Evolutionary conservation across 495 filamentous ascomycete species (phyloP).

Genomic region (Hyaloscypha bicolor): DNA sequence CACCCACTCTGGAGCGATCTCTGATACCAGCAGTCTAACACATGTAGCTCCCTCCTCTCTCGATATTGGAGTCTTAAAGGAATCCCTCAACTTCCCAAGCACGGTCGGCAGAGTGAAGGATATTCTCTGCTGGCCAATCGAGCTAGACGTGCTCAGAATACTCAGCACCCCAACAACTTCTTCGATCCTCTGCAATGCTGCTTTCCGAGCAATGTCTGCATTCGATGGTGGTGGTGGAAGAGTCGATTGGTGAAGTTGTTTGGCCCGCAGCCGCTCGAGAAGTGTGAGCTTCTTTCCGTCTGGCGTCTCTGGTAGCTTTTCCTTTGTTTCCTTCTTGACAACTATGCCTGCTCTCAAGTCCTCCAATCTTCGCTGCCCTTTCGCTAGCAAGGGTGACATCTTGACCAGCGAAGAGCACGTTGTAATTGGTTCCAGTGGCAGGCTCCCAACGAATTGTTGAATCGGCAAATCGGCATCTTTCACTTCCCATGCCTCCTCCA

Average conservation of each 20-base stretch:
- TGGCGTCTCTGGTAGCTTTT: constrained; percentile 1
- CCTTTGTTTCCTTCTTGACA: constrained; percentile 36
- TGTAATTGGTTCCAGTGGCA: constrained; percentile 58
- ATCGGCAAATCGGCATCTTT: constrained; percentile 12
- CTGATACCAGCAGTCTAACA: constrained; percentile 57
- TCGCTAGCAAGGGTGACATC: constrained; percentile 45
- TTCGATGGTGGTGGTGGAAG: constrained; percentile 42
- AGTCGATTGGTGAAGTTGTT: constrained; percentile 50
- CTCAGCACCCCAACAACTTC: constrained; percentile 62
- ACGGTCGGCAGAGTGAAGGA: constrained; percentile 64
- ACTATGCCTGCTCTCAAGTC: constrained; percentile 57
- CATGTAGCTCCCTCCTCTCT: constrained; percentile 58
- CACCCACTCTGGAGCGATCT: constrained; percentile 67
- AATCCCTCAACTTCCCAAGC: constrained; percentile 60
- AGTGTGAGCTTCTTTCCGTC: constrained; percentile 38
- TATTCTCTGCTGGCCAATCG: constrained; percentile 41
- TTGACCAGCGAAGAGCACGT: constrained; percentile 48
- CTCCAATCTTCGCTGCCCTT: constrained; percentile 62
- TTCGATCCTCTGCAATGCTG: constrained; percentile 60
- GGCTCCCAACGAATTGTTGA: constrained; percentile 48
- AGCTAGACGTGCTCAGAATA: constrained; percentile 53
- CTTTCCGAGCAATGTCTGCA: constrained; percentile 53
- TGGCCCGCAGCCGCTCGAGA: constrained; percentile 65
- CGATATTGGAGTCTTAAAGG: constrained; percentile 60
- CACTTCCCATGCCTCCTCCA: constrained; percentile 49